Evolutionary conservation across 2,329 filamentous ascomycete species (phyloP).

Genomic region (Colletotrichum spinosum): DNA sequence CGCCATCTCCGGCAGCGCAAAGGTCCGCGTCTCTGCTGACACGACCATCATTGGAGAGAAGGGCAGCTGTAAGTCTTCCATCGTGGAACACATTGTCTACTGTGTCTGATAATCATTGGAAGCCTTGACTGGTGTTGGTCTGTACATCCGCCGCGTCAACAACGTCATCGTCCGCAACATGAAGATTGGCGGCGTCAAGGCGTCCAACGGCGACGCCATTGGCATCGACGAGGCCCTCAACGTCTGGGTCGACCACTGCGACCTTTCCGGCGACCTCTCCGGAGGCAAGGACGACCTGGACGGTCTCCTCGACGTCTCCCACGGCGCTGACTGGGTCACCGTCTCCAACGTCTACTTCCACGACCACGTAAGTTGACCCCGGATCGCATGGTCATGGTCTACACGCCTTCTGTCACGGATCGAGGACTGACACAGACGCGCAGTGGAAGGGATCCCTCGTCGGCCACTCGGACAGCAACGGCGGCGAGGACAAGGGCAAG

Average conservation of each 20-base stretch:
- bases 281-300: constrained; percentile 58
- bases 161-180: constrained; percentile 71
- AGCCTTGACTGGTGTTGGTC: constrained; percentile 57
- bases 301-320: constrained; percentile 57
- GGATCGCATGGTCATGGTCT: not conserved
- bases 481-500: constrained; percentile 66
- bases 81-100: accelerated
- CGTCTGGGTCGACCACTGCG: constrained; percentile 61
- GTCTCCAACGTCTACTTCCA: constrained; percentile 56
- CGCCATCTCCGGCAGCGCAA: constrained; percentile 42
- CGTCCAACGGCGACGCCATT: constrained; percentile 65
- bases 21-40: constrained; percentile 50
- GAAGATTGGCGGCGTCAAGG: constrained; percentile 59
- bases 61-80: constrained; percentile 37
- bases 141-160: constrained; percentile 59
- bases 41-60: constrained; percentile 54
- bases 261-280: constrained; percentile 49
- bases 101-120: not conserved
- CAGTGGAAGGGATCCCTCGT: constrained; percentile 67
- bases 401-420: not conserved
- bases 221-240: constrained; percentile 60
- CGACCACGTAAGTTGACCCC: constrained; percentile 48
- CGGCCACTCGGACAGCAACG: constrained; percentile 71
- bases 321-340: constrained; percentile 57
- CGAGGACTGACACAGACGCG: constrained; percentile 50